Evolutionary conservation across 805 yeast genomes (phyloP).

Genomic region (Candida berthetii): DNA sequence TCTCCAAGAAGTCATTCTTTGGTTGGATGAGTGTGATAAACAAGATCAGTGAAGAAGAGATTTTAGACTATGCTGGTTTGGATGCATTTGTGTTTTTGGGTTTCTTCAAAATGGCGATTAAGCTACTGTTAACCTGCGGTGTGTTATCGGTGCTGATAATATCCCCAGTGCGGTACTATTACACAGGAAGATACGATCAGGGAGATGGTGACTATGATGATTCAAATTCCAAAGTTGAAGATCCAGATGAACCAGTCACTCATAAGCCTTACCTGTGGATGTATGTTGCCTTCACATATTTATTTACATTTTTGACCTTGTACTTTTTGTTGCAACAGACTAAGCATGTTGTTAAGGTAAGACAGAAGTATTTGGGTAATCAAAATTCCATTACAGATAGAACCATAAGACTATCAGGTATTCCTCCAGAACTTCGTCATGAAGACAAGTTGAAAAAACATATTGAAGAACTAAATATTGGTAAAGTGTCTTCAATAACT

Average conservation of each 20-base stretch:
- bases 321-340: slow-evolving; percentile 65
- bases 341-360: slow-evolving; percentile 60
- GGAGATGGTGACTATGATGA: slow-evolving; percentile 32
- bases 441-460: slow-evolving; percentile 66
- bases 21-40: slow-evolving; percentile 77
- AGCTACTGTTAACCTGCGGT: slow-evolving; percentile 56
- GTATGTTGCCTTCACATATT: slow-evolving; percentile 81
- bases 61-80: slow-evolving; percentile 84
- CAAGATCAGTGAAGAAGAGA: slow-evolving; percentile 62
- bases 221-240: slow-evolving; percentile 1
- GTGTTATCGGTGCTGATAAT: slow-evolving; percentile 68
- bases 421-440: slow-evolving; percentile 74
- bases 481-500: slow-evolving; percentile 69
- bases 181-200: slow-evolving; percentile 73
- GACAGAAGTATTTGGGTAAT: slow-evolving; percentile 78
- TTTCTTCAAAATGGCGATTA: slow-evolving; percentile 85
- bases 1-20: slow-evolving; percentile 53
- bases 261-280: slow-evolving; percentile 69
- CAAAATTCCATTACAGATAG: slow-evolving; percentile 90
- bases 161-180: slow-evolving; percentile 79
- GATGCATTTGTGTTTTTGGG: slow-evolving; percentile 92
- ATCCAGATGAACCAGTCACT: slow-evolving; percentile 28
- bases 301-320: slow-evolving; percentile 67
- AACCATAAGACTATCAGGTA: slow-evolving; percentile 82
- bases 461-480: slow-evolving; percentile 73